Evolutionary conservation across 495 filamentous ascomycete species (phyloP).

Genomic region (Neurospora sp.): DNA sequence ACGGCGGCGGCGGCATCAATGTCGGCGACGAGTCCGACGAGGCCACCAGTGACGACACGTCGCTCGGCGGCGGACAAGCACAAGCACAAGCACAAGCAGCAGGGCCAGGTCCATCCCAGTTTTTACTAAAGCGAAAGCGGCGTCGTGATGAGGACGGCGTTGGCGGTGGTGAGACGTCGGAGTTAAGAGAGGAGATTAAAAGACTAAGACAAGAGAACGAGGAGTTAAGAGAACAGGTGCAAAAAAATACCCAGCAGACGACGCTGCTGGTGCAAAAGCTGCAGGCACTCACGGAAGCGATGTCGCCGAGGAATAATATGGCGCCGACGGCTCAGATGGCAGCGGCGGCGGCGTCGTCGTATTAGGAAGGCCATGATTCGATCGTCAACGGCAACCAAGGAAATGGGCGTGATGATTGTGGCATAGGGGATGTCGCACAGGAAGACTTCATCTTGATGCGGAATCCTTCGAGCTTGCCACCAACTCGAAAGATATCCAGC

Average conservation of each 20-base stretch:
- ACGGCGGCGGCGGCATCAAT: not conserved
- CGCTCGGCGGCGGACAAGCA: not conserved
- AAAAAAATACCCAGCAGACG: slow-evolving; percentile 20
- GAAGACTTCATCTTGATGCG: not conserved
- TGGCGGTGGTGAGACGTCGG: slow-evolving; percentile 5
- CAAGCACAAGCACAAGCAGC: slow-evolving; percentile 21
- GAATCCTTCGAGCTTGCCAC: not conserved
- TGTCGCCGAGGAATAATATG: not conserved
- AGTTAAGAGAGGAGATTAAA: slow-evolving; percentile 31
- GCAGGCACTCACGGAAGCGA: slow-evolving; percentile 10
- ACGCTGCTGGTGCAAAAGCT: slow-evolving; percentile 21
- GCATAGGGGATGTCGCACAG: not conserved
- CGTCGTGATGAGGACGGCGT: slow-evolving; percentile 5
- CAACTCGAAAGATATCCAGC: not conserved
- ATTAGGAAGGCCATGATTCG: not conserved
- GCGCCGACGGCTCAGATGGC: not conserved
- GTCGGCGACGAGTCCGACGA: slow-evolving; percentile 22
- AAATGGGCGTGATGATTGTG: not conserved
- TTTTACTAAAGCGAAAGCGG: not conserved
- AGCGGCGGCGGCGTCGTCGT: not conserved
- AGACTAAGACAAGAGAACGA: slow-evolving; percentile 28
- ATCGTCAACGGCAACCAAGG: not conserved
- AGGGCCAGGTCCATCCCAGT: not conserved
- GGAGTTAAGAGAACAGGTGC: slow-evolving; percentile 25
- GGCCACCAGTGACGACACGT: slow-evolving; percentile 19